A percentile compares a stretch with the other conserved stretches of the same genome.
Evolutionary conservation across 805 yeast genomes (phyloP).

Genomic region (Candida chauliodis): DNA sequence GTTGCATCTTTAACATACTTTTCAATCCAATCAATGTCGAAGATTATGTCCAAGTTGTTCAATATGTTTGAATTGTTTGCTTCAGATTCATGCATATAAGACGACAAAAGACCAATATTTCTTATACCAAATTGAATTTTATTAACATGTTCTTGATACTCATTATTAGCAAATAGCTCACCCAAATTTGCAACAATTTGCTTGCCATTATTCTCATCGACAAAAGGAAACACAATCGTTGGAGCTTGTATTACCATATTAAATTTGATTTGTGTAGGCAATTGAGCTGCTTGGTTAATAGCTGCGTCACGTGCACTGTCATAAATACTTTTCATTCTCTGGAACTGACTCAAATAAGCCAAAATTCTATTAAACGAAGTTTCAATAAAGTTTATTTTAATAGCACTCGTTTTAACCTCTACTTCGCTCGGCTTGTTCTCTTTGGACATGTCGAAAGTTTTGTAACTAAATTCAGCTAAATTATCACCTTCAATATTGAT

Average conservation of each 20-base stretch:
- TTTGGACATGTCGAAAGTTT: slow-evolving; percentile 62
- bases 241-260: slow-evolving; percentile 79
- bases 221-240: slow-evolving; percentile 70
- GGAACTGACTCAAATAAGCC: slow-evolving; percentile 67
- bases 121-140: slow-evolving; percentile 65
- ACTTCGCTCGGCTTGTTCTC: slow-evolving; percentile 48
- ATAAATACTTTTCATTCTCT: slow-evolving; percentile 81
- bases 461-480: slow-evolving; percentile 78
- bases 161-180: slow-evolving; percentile 69
- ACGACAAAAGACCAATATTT: slow-evolving; percentile 67
- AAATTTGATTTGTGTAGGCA: slow-evolving; percentile 61
- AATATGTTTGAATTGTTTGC: slow-evolving; percentile 59
- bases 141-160: slow-evolving; percentile 47
- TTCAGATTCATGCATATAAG: slow-evolving; percentile 42
- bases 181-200: slow-evolving; percentile 48
- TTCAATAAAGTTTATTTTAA: slow-evolving; percentile 76
- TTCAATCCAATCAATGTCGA: slow-evolving; percentile 56
- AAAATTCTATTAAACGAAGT: slow-evolving; percentile 69
- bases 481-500: slow-evolving; percentile 78
- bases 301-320: slow-evolving; percentile 90
- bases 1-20: slow-evolving; percentile 39
- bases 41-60: slow-evolving; percentile 57
- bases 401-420: slow-evolving; percentile 69
- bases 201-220: slow-evolving; percentile 21
- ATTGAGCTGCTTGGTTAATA: slow-evolving; percentile 69